Percentiles rank a stretch among this genome's conserved stretches.
Conservation (phyloP, 768 basidiomycete species). For the Xerocomellus chrysenteron region DNA sequence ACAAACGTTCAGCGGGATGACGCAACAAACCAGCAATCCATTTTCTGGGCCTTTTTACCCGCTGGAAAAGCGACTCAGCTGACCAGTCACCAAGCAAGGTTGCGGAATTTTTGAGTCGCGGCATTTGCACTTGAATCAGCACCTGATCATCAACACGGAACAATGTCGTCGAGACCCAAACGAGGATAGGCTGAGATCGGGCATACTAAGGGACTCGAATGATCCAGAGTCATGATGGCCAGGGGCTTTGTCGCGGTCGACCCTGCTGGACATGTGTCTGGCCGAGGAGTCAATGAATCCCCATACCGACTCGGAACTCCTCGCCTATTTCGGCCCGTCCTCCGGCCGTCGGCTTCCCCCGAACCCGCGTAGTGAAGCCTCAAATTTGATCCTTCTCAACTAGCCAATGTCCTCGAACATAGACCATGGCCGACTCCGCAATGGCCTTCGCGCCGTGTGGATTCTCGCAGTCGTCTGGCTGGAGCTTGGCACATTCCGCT, state of each 20-base stretch:
- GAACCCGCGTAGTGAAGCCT: background rate
- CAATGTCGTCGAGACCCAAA: background rate
- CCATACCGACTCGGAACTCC: no score
- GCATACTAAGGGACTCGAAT: background rate
- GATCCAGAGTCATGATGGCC: background rate
- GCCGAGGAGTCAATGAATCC: no score
- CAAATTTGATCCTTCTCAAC: background rate
- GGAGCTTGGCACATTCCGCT: constrained; percentile 60
- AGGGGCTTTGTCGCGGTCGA: background rate
- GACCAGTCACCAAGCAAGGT: background rate
- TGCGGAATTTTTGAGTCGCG: background rate
- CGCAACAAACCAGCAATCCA: background rate
- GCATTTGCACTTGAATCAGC: background rate
- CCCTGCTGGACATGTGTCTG: background rate
- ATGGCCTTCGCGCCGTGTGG: constrained; percentile 58
- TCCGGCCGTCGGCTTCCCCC: constrained; percentile 6
- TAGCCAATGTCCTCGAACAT: constrained; percentile 2
- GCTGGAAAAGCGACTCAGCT: background rate
- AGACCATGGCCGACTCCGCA: constrained; percentile 16
- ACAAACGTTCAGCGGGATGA: background rate
- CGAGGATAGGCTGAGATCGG: background rate
- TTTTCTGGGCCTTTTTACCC: background rate
- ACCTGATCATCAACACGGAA: background rate
- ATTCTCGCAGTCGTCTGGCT: constrained; percentile 63
- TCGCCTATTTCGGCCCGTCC: background rate